These are phyloP conservation scores for Deakozyma indianensis DNA, from an alignment of 805 yeast species.

Conservation along the genomic window DNA sequence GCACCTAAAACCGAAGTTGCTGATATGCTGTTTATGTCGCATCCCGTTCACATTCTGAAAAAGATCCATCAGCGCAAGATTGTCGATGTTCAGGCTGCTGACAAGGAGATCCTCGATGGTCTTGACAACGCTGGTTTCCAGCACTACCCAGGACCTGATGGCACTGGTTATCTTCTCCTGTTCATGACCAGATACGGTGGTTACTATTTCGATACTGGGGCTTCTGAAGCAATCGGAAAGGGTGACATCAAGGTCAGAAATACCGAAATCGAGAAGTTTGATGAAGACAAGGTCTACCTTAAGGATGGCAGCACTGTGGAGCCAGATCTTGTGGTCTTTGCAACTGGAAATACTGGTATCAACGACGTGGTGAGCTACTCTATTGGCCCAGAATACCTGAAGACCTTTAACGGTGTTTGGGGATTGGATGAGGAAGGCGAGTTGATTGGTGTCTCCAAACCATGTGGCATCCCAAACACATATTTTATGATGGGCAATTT, in stretches of 20 bases:
- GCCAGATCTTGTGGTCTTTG: slow-evolving; percentile 28
- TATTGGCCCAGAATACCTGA: slow-evolving; percentile 26
- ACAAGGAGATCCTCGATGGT: slow-evolving; percentile 21
- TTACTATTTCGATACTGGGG: slow-evolving; percentile 33
- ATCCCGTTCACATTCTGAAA: slow-evolving; percentile 24
- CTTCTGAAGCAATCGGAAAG: slow-evolving; percentile 25
- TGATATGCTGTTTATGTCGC: slow-evolving; percentile 24
- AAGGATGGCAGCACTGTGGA: slow-evolving; percentile 24
- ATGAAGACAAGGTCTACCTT: slow-evolving; percentile 25
- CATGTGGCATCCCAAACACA: slow-evolving; percentile 27
- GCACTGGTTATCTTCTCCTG: slow-evolving; percentile 28
- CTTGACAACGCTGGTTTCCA: slow-evolving; percentile 26
- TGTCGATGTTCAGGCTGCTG: slow-evolving; percentile 15
- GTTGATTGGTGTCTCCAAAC: slow-evolving; percentile 25
- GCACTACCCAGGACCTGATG: slow-evolving; percentile 29
- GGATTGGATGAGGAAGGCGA: slow-evolving; percentile 32
- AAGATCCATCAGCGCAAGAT: slow-evolving; percentile 24
- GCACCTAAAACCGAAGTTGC: slow-evolving; percentile 27
- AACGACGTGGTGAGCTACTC: slow-evolving; percentile 26
- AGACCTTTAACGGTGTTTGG: slow-evolving; percentile 25
- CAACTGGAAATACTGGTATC: slow-evolving; percentile 33
- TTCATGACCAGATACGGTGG: slow-evolving; percentile 32
- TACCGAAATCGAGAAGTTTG: slow-evolving; percentile 24
- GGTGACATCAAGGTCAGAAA: slow-evolving; percentile 27
- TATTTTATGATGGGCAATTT: slow-evolving; percentile 31